Percentiles rank a stretch among this genome's conserved stretches.
Conservation (phyloP, 805 yeast genomes). For the Maudiozyma saulgeensis region DNA sequence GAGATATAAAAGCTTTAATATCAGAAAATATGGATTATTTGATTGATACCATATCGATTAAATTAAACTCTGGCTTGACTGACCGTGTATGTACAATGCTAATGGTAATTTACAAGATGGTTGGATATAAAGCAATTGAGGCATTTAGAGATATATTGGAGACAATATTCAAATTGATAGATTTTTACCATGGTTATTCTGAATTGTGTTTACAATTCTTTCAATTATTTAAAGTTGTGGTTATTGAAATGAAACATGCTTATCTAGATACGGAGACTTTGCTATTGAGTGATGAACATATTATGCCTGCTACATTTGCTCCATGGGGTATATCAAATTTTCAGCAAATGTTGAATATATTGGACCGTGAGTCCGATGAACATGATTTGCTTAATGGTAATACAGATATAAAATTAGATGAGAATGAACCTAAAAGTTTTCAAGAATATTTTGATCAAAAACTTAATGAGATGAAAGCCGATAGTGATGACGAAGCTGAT, state of each 20-base stretch:
- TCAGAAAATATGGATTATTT: conserved; percentile 69
- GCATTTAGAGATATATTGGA: conserved; percentile 66
- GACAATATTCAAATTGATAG: conserved; percentile 67
- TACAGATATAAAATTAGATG: conserved; percentile 8
- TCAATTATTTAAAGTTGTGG: conserved; percentile 53
- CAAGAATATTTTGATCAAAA: conserved; percentile 33
- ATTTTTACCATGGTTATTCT: conserved; percentile 76
- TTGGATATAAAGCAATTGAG: conserved; percentile 55
- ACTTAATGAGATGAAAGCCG: conserved; percentile 14
- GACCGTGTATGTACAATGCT: conserved; percentile 68
- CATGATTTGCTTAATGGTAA: not conserved
- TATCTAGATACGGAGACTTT: conserved; percentile 26
- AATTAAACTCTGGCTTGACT: conserved; percentile 58
- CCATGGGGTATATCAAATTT: conserved; percentile 54
- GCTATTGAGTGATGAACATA: conserved; percentile 11
- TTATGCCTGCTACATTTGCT: conserved; percentile 25
- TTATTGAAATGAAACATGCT: conserved; percentile 36
- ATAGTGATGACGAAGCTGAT: conserved; percentile 31
- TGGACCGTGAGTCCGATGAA: conserved; percentile 32
- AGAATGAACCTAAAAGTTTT: conserved; percentile 27
- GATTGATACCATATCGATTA: conserved; percentile 65
- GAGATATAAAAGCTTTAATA: conserved; percentile 48
- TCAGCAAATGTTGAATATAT: conserved; percentile 35
- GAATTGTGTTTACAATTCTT: conserved; percentile 66
- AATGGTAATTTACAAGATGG: conserved; percentile 56